These are phyloP conservation scores for Cladorrhinum sp. DNA, from an alignment of 2,329 filamentous ascomycete genomes.

Conservation along the genomic window DNA sequence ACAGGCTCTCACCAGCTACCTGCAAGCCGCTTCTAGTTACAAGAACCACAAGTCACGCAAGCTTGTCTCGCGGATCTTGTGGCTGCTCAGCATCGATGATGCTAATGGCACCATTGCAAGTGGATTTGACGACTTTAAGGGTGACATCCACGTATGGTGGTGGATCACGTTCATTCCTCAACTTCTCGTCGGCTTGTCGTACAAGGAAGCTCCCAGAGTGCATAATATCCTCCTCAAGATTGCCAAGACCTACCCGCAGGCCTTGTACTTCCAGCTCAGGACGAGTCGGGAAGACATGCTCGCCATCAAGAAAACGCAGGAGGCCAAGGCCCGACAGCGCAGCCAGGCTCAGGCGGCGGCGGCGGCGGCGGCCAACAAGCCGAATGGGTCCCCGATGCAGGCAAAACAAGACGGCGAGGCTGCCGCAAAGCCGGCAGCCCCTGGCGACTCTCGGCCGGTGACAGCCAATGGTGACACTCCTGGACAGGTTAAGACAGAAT, in stretches of 20 bases:
- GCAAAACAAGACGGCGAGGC: slow-evolving; percentile 51
- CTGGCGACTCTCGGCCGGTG: slow-evolving; percentile 44
- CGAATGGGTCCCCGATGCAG: slow-evolving; percentile 46
- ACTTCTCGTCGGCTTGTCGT: slow-evolving; percentile 82
- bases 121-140: slow-evolving; percentile 95
- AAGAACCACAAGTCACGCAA: slow-evolving; percentile 97
- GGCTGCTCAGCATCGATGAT: slow-evolving; percentile 92
- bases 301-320: slow-evolving; percentile 85
- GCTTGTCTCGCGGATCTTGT: slow-evolving; percentile 86
- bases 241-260: slow-evolving; percentile 92
- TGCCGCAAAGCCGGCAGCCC: slow-evolving; percentile 34
- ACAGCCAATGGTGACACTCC: slow-evolving; percentile 48
- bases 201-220: slow-evolving; percentile 86
- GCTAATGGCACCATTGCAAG: slow-evolving; percentile 75
- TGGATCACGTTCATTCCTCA: slow-evolving; percentile 99
- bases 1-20: slow-evolving; percentile 91
- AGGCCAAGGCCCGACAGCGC: slow-evolving; percentile 63
- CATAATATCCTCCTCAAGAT: slow-evolving; percentile 87
- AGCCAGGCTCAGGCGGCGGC: slow-evolving; percentile 45
- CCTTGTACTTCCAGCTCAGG: slow-evolving; percentile 90
- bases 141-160: slow-evolving; percentile 97
- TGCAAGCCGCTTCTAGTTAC: slow-evolving; percentile 93
- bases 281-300: slow-evolving; percentile 94
- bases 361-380: slow-evolving; percentile 43
- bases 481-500: slow-evolving; percentile 42